Conservation (phyloP, 108 stramenopile species). For the Bacterosira constricta region DNA sequence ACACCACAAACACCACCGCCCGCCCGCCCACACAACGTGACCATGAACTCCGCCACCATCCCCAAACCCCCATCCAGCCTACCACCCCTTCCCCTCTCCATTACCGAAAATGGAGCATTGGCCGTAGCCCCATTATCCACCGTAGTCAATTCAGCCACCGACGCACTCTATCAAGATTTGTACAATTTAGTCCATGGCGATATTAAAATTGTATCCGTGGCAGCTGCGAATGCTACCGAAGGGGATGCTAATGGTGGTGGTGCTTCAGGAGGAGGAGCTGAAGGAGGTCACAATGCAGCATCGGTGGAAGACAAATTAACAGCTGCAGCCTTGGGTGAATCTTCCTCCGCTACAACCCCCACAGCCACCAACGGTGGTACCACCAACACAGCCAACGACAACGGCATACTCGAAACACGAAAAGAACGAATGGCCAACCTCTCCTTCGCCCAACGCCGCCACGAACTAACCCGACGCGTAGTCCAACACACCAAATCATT, state of each 20-base stretch:
- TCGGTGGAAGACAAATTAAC: background rate
- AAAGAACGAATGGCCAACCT: slow-evolving; percentile 77
- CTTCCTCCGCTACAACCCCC: background rate
- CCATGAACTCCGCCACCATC: too few species aligned
- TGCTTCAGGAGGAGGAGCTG: slow-evolving; percentile 18
- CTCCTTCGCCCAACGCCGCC: slow-evolving; percentile 84
- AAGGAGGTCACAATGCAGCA: background rate
- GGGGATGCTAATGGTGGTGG: slow-evolving; percentile 14
- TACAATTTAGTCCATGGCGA: slow-evolving; percentile 80
- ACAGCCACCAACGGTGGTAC: slow-evolving; percentile 1
- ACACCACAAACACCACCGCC: too few species aligned
- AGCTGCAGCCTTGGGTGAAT: too few species aligned
- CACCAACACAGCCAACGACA: slow-evolving; percentile 1
- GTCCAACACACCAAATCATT: slow-evolving; percentile 64
- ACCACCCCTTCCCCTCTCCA: slow-evolving; percentile 42
- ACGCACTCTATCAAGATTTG: slow-evolving; percentile 78
- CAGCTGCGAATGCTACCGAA: background rate
- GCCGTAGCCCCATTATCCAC: slow-evolving; percentile 71
- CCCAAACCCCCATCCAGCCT: slow-evolving; percentile 21
- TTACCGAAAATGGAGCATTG: slow-evolving; percentile 77
- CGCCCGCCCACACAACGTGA: too few species aligned
- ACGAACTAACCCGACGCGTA: slow-evolving; percentile 77
- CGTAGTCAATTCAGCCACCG: slow-evolving; percentile 76
- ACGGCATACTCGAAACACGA: slow-evolving; percentile 30
- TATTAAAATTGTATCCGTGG: slow-evolving; percentile 57